Percentiles rank a stretch among this genome's conserved stretches.
Conservation (phyloP, 164 flowering plant genomes). For the Pachysandra terminalis region DNA sequence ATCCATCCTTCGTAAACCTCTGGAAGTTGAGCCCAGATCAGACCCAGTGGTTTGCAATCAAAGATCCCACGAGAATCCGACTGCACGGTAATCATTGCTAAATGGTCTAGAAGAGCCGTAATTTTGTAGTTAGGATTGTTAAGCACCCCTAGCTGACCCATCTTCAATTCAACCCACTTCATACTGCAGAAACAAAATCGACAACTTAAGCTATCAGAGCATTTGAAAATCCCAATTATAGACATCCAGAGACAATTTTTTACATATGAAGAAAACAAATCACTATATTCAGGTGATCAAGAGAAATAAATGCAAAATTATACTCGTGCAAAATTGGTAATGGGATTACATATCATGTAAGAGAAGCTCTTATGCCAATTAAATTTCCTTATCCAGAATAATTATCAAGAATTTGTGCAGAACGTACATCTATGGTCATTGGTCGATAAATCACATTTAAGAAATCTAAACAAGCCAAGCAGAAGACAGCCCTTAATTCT, state of each 20-base stretch:
- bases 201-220: neutral
- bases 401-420: too few relatives aligned
- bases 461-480: neutral
- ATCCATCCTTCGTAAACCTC: slow-evolving; percentile 43
- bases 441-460: neutral
- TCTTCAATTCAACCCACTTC: slow-evolving; percentile 97
- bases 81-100: slow-evolving; percentile 94
- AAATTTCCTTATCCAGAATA: neutral
- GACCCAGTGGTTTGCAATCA: slow-evolving; percentile 97
- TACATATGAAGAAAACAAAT: neutral
- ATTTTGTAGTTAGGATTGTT: slow-evolving; percentile 88
- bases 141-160: slow-evolving; percentile 97
- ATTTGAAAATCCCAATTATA: neutral
- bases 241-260: neutral
- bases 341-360: too few relatives aligned
- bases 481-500: neutral
- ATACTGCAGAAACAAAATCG: slow-evolving; percentile 51
- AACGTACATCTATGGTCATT: neutral
- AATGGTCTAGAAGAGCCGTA: slow-evolving; percentile 86
- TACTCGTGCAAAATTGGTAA: too few relatives aligned
- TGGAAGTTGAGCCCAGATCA: slow-evolving; percentile 91
- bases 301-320: too few relatives aligned
- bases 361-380: too few relatives aligned
- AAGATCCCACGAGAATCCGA: slow-evolving; percentile 79
- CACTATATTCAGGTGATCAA: too few relatives aligned